Conservation (phyloP, 2,329 filamentous ascomycete genomes). For the Ustilaginoidea virens region DNA sequence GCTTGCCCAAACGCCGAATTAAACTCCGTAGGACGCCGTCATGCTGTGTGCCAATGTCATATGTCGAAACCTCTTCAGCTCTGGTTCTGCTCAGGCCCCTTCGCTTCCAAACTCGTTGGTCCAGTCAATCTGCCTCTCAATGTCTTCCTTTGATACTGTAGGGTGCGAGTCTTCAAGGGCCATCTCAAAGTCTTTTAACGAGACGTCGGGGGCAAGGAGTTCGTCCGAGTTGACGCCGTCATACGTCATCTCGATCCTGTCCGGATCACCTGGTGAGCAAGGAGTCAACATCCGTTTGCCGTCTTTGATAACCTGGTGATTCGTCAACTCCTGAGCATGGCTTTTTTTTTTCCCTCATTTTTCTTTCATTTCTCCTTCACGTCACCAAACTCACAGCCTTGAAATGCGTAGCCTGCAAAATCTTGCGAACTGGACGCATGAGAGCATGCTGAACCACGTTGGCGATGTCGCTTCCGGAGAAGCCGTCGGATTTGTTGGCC, state of each 20-base stretch:
- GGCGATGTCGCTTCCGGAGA: conserved; percentile 88
- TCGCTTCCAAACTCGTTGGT: conserved; percentile 93
- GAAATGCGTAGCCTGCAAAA: conserved; percentile 95
- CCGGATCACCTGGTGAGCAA: conserved; percentile 79
- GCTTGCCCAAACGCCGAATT: conserved; percentile 9
- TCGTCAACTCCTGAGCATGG: too few relatives aligned
- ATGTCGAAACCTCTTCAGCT: conserved; percentile 5
- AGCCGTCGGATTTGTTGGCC: conserved; percentile 75
- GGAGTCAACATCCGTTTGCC: conserved; percentile 59
- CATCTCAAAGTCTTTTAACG: conserved; percentile 84
- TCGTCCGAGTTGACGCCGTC: conserved; percentile 72
- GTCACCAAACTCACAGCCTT: conserved; percentile 52
- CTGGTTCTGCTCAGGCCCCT: conserved; percentile 42
- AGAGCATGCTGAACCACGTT: conserved; percentile 93
- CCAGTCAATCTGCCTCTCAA: conserved; percentile 78
- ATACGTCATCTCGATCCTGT: conserved; percentile 88
- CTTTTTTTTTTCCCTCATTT: too few relatives aligned
- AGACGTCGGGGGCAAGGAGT: conserved; percentile 72
- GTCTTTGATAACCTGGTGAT: conserved; percentile 51
- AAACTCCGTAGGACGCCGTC: conserved; percentile 17
- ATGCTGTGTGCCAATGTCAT: conserved; percentile 11
- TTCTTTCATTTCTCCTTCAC: too few relatives aligned
- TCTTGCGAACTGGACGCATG: conserved; percentile 95
- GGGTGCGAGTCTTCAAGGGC: conserved; percentile 79
- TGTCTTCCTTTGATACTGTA: conserved; percentile 77